Conservation (phyloP, 352 stramenopile genomes). For the Phytophthora pini region DNA sequence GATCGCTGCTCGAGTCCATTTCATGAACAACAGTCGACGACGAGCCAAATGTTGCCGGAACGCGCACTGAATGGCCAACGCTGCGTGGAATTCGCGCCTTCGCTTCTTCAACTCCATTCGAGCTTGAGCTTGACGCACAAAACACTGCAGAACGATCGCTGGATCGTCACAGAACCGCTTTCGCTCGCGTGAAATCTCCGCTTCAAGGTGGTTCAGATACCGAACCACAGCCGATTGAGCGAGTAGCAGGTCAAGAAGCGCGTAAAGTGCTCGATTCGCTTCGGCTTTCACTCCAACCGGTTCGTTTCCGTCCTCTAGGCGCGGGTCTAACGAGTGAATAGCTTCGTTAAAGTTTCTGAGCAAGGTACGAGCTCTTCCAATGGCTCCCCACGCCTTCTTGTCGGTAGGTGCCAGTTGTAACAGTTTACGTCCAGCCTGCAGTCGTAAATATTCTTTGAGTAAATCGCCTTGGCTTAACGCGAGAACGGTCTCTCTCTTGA, state of each 20-base stretch:
- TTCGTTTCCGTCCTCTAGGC: constrained; percentile 1
- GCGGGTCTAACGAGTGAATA: constrained; percentile 3
- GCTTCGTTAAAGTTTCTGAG: constrained; percentile 18
- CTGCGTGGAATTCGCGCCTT: constrained; percentile 38
- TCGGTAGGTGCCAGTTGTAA: constrained; percentile 41
- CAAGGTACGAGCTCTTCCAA: constrained; percentile 27
- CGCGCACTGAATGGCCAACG: constrained; percentile 67
- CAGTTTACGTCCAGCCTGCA: constrained; percentile 35
- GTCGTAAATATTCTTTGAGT: constrained; percentile 51
- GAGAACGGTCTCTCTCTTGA: constrained; percentile 45
- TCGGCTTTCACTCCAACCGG: neutral
- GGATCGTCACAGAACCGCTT: constrained; percentile 18
- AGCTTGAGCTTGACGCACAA: constrained; percentile 40
- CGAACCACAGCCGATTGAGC: constrained; percentile 47
- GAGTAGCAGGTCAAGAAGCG: constrained; percentile 30
- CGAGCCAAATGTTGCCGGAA: constrained; percentile 74
- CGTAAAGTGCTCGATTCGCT: constrained; percentile 14
- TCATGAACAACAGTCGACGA: constrained; percentile 50
- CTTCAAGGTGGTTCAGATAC: constrained; percentile 64
- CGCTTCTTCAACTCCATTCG: constrained; percentile 34
- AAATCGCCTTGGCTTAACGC: constrained; percentile 32
- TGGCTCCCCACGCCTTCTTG: constrained; percentile 28
- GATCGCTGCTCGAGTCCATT: constrained; percentile 54
- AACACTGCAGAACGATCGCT: constrained; percentile 58
- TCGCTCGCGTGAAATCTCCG: constrained; percentile 32